Base-by-base conservation (phyloP, 345 rosid species). In the Eutrema heterophyllum region DNA sequence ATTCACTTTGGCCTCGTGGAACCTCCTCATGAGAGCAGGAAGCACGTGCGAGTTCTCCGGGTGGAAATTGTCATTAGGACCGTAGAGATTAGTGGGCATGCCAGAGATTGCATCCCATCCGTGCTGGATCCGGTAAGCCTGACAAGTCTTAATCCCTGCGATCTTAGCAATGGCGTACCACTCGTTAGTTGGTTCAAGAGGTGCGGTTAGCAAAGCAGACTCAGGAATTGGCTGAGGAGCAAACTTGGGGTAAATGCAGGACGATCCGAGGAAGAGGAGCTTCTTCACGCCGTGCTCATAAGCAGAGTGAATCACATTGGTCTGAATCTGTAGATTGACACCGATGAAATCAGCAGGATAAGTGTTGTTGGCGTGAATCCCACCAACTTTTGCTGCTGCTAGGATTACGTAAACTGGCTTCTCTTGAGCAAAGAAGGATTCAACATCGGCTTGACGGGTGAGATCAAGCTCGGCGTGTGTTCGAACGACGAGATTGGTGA, bases 151-250 rank as follows among this genome's bases (percentile, higher is more conserved):
- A 49, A 95, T 95, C 13, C 99, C 99, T 0, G 96, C 87, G 6
- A 95, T 95, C 81, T 95, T 95, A 0, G 97, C 99, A 1, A 95
- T 64, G 0, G 97, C 98, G 45, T 95, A 92, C 98, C 99, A 95
- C 57, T 95, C 98, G 18, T 95, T 95, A 1, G 99, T 95, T 3
- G 99, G 97, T 80, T 95, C 99, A 1, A 95, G 75, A 0, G 96
- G 89, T 1, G 82, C 94, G 7, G 98, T 88, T 39, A 95, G 85
- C 49, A 95, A 76, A 11, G 98, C 92, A 0, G 75, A 74, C 56
- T 95, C 99, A 0, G 88, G 85, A 51, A 95, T 95, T 0, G 99
- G 98, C 64, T 95, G 99, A 4, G 98, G 97, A 2, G 99, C 96
- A 8, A 87, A 76, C 18, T 95, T 95, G 11, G 99, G 99, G 83